Percentiles rank a stretch among this genome's conserved stretches.
Evolutionary conservation across 805 yeast species (phyloP).

Genomic region (Pichia occidentalis): DNA sequence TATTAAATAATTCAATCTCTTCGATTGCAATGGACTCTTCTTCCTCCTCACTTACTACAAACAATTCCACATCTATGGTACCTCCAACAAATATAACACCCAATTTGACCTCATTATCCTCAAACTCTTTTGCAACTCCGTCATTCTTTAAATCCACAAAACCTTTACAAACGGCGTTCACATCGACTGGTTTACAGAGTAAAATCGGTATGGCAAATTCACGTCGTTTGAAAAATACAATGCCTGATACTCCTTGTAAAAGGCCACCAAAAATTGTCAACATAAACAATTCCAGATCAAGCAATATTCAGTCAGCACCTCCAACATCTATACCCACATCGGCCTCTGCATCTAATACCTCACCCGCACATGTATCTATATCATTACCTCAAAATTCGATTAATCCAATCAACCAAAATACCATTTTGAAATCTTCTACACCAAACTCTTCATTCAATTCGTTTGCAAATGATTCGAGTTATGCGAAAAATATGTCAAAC

Average conservation of each 20-base stretch:
- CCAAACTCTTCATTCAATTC: too few species aligned
- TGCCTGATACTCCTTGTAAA: conserved; percentile 65
- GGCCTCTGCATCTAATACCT: not conserved
- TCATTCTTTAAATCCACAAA: conserved; percentile 63
- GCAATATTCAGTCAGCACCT: conserved; percentile 6
- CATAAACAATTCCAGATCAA: conserved; percentile 10
- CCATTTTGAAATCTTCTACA: conserved; percentile 5
- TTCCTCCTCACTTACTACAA: not conserved
- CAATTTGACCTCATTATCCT: too few species aligned
- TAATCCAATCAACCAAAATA: conserved; percentile 6
- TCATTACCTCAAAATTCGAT: conserved; percentile 6
- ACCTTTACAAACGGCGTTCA: conserved; percentile 81
- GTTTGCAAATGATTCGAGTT: conserved; percentile 8
- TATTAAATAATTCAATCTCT: too few species aligned
- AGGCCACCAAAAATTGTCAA: conserved; percentile 32
- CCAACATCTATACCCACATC: conserved; percentile 2
- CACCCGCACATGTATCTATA: not conserved
- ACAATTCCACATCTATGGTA: conserved; percentile 15
- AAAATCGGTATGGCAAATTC: conserved; percentile 42
- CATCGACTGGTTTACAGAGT: conserved; percentile 64
- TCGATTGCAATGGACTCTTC: conserved; percentile 2
- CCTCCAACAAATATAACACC: conserved; percentile 21
- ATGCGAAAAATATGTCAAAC: conserved; percentile 3
- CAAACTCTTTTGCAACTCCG: conserved; percentile 35
- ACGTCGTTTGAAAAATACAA: conserved; percentile 30